Conservation (phyloP, 768 basidiomycete species). For the Tylopilus sp. region DNA sequence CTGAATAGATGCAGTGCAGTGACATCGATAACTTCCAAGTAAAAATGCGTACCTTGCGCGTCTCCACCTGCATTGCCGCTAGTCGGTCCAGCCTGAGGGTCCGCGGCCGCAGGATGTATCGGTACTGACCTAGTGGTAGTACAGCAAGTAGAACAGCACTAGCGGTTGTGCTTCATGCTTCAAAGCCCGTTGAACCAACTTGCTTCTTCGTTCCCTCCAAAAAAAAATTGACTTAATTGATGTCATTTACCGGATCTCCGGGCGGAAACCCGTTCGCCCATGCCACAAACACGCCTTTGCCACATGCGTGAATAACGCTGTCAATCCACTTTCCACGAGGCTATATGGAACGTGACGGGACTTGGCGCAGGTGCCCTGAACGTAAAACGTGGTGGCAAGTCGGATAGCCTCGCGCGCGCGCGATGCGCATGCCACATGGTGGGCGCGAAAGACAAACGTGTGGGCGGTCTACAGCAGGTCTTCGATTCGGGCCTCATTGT, state of each 20-base stretch:
- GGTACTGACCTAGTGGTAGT: not conserved
- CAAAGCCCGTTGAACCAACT: not conserved
- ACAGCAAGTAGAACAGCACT: constrained; percentile 5
- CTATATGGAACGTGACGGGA: constrained; percentile 13
- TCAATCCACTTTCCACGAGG: constrained; percentile 15
- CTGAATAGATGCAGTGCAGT: constrained; percentile 19
- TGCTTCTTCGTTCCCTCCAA: not conserved
- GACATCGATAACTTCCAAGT: constrained; percentile 12
- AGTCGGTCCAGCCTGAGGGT: not conserved
- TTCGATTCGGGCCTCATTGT: not conserved
- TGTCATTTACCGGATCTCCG: constrained; percentile 7
- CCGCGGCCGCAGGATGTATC: too few relatives aligned
- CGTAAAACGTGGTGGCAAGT: constrained; percentile 5
- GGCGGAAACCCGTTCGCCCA: constrained; percentile 4
- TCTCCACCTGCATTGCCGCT: constrained; percentile 18
- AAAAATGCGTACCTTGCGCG: constrained; percentile 16
- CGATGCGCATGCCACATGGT: constrained; percentile 1
- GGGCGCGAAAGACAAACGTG: not conserved
- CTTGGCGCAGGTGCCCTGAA: not conserved
- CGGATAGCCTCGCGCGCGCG: constrained; percentile 3
- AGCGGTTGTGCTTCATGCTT: not conserved
- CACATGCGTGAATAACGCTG: constrained; percentile 8
- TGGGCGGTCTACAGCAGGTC: too few relatives aligned
- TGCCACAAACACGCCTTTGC: constrained; percentile 16
- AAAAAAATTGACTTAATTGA: constrained; percentile 3